Evolutionary conservation across 2,329 filamentous ascomycete genomes (phyloP).

Genomic region (Beauveria medogensis): DNA sequence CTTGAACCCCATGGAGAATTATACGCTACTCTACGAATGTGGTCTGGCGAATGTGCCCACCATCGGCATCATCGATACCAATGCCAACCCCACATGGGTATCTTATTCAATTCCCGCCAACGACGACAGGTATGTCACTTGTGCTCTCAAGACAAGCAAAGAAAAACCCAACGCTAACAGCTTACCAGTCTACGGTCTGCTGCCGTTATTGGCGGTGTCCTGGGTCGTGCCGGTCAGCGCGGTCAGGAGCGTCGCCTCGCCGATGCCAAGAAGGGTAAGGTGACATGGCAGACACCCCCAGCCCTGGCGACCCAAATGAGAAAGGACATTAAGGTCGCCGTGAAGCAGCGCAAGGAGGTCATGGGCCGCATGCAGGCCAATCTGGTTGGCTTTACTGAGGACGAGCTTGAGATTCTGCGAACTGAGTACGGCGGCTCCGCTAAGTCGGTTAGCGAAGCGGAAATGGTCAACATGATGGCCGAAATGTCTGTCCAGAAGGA

Average conservation of each 20-base stretch:
- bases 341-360: constrained; percentile 26
- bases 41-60: constrained; percentile 82
- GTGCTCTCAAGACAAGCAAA: background rate
- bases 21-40: constrained; percentile 84
- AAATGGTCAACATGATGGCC: constrained; percentile 27
- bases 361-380: constrained; percentile 29
- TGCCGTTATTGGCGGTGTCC: constrained; percentile 72
- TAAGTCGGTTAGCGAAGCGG: constrained; percentile 26
- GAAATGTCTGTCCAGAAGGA: constrained; percentile 10
- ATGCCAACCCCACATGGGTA: constrained; percentile 85
- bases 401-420: constrained; percentile 28
- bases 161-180: constrained; percentile 17
- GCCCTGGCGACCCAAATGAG: constrained; percentile 35
- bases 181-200: constrained; percentile 64
- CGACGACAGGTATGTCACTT: constrained; percentile 66
- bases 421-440: constrained; percentile 19
- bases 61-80: constrained; percentile 89
- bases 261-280: constrained; percentile 51
- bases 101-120: constrained; percentile 96
- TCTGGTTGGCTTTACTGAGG: constrained; percentile 28
- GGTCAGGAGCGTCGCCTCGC: constrained; percentile 62
- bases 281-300: constrained; percentile 51
- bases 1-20: constrained; percentile 89
- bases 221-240: constrained; percentile 74
- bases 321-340: constrained; percentile 22